These are phyloP conservation scores for Mortierella claussenii DNA, from an alignment of 192 early-diverging fungal species.

Conservation along the genomic window DNA sequence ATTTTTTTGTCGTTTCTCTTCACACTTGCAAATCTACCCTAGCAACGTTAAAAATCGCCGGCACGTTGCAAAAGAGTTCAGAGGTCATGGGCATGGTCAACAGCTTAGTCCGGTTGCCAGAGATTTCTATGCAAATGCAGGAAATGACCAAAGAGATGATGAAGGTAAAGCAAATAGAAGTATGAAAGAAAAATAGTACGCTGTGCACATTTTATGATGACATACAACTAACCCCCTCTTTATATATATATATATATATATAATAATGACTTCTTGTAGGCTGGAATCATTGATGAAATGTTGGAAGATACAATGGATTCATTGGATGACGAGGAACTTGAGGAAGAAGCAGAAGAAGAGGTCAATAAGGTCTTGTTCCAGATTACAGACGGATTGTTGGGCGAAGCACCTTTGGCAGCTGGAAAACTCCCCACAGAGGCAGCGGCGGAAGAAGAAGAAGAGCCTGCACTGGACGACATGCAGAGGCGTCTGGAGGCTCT, in stretches of 20 bases:
- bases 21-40: too few relatives aligned
- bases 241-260: neutral
- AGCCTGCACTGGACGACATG: constrained; percentile 86
- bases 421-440: constrained; percentile 50
- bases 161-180: constrained; percentile 65
- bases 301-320: constrained; percentile 88
- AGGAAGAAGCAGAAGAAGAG: constrained; percentile 95
- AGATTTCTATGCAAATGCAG: constrained; percentile 85
- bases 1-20: neutral
- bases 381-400: constrained; percentile 81
- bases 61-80: constrained; percentile 81
- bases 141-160: constrained; percentile 98
- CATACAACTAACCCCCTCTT: too few relatives aligned
- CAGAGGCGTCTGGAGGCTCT: constrained; percentile 85
- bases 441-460: constrained; percentile 71
- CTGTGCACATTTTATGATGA: too few relatives aligned
- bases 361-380: constrained; percentile 91
- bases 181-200: too few relatives aligned
- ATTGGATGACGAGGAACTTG: constrained; percentile 89
- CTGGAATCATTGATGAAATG: constrained; percentile 97
- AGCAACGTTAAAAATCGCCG: constrained; percentile 91
- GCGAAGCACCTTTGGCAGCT: constrained; percentile 24
- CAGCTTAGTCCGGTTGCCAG: constrained; percentile 84
- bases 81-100: constrained; percentile 94
- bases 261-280: too few relatives aligned